Evolutionary conservation across 2,329 filamentous ascomycete species (phyloP), one percentile per base, ranked within the genome.

Genomic region (Xylariaceae sp.): DNA sequence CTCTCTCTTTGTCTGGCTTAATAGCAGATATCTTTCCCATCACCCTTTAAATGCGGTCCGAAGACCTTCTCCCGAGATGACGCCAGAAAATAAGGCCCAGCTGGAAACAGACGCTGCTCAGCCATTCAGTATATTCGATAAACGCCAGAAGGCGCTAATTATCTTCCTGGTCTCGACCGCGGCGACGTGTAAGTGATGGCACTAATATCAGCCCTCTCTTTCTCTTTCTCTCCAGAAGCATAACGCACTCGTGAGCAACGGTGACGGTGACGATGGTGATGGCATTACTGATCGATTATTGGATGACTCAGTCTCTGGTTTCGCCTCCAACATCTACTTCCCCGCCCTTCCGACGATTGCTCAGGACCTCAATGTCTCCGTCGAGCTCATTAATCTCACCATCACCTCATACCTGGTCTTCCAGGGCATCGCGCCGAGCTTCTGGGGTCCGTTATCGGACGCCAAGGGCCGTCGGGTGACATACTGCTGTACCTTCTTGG

Each of bases 401-500:
- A 68, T 80, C 0, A 80, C 78, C 1, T 75, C 76, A 0, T 80
- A 80, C 52, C 71, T 80, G 59, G 77, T 85, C 18, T 78, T 84
- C 42, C 82, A 84, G 72, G 82, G 77, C 2, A 63, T 85, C 0
- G 77, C 81, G 0, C 83, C 83, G 0, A 76, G 75, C 23, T 70
- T 84, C 47, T 75, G 80, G 63, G 81, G 79, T 0, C 76, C 77
- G 11, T 69, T 82, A 13, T 77, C 81, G 0, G 78, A 82, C 63
- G 70, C 66, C 4, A 69, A 72, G 34, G 80, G 81, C 1, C 73
- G 80, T n/a, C 73, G 80, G 2, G 74, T 78, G 0, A 77, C 77
- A 2, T 83, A 82, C 58, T 70, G 78, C 3, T 66, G 78, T 60
- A 75, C 76, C 17, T 82, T 82, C 55, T 53, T 73, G 1, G 72